A percentile compares a stretch with the other conserved stretches of the same genome.
Evolutionary conservation across 768 basidiomycete genomes (phyloP).

Genomic region (Russula virescens): DNA sequence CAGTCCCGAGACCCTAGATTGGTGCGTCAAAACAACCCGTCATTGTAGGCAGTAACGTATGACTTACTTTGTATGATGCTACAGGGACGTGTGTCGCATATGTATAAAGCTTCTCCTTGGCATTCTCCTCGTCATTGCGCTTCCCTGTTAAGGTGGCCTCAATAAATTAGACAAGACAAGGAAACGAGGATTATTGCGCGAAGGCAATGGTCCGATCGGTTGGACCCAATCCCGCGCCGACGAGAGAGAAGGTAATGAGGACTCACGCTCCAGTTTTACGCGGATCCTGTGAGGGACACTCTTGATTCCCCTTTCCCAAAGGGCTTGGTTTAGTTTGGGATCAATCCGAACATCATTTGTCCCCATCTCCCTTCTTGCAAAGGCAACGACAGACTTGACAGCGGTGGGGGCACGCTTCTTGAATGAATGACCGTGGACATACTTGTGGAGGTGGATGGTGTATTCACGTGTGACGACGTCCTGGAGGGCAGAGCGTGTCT

Average conservation of each 20-base stretch:
- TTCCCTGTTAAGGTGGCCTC: conserved; percentile 51
- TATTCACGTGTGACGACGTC: conserved; percentile 99
- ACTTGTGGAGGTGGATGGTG: conserved; percentile 97
- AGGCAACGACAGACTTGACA: conserved; percentile 88
- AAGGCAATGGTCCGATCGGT: neutral
- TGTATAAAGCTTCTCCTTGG: conserved; percentile 96
- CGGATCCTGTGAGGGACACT: conserved; percentile 88
- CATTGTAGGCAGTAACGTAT: conserved; percentile 12
- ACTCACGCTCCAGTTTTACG: conserved; percentile 89
- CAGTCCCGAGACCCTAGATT: conserved; percentile 75
- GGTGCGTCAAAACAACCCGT: conserved; percentile 6
- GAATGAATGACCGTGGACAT: conserved; percentile 86
- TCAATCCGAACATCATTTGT: conserved; percentile 91
- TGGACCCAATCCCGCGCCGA: neutral
- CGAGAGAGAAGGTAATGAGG: neutral
- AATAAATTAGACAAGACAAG: neutral
- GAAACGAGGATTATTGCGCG: neutral
- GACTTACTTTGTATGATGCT: conserved; percentile 73
- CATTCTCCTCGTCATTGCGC: conserved; percentile 98
- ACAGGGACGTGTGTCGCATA: conserved; percentile 82
- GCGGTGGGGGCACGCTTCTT: conserved; percentile 98
- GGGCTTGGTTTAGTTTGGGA: conserved; percentile 92
- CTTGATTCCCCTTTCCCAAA: conserved; percentile 94
- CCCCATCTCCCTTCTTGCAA: conserved; percentile 94
- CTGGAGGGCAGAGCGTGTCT: conserved; percentile 93